These are phyloP conservation scores for Colletotrichum euphorbiae DNA, from an alignment of 2,329 filamentous ascomycete species.

Conservation along the genomic window DNA sequence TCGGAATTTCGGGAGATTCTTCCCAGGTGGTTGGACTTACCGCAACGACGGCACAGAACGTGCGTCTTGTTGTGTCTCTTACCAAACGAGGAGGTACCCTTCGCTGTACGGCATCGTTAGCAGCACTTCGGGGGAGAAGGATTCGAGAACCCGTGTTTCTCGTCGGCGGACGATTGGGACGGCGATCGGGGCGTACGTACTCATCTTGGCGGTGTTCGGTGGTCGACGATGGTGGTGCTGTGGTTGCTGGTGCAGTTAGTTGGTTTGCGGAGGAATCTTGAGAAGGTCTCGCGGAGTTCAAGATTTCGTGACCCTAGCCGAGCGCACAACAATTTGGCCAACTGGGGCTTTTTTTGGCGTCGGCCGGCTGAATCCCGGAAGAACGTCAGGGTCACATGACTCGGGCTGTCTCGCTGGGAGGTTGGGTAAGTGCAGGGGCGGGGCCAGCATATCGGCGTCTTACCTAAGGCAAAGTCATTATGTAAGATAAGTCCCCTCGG, in stretches of 20 bases:
- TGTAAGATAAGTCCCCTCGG: too few relatives aligned
- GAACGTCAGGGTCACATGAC: background rate
- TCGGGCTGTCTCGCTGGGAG: conserved; percentile 4
- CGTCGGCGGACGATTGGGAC: conserved; percentile 5
- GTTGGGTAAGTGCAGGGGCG: background rate
- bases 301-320: conserved; percentile 33
- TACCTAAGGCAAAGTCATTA: too few relatives aligned
- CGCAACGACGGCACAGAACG: conserved; percentile 98
- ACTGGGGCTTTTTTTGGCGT: conserved; percentile 3
- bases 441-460: too few relatives aligned
- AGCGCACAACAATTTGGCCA: conserved; percentile 30
- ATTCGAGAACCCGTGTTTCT: conserved; percentile 24
- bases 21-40: conserved; percentile 68
- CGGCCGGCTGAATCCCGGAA: conserved; percentile 12
- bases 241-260: conserved; percentile 39
- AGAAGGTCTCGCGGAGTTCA: conserved; percentile 19
- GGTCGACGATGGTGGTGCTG: conserved; percentile 41
- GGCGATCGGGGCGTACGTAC: conserved; percentile 54
- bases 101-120: conserved; percentile 55
- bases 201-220: conserved; percentile 65
- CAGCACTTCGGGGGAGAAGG: conserved; percentile 30
- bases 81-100: conserved; percentile 69
- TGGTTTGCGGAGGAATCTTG: conserved; percentile 34
- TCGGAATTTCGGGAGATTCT: conserved; percentile 26
- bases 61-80: conserved; percentile 96